Evolutionary conservation across 352 stramenopile species (phyloP), one percentile per base, ranked within the genome.

Genomic region (Phytophthora citricola): DNA sequence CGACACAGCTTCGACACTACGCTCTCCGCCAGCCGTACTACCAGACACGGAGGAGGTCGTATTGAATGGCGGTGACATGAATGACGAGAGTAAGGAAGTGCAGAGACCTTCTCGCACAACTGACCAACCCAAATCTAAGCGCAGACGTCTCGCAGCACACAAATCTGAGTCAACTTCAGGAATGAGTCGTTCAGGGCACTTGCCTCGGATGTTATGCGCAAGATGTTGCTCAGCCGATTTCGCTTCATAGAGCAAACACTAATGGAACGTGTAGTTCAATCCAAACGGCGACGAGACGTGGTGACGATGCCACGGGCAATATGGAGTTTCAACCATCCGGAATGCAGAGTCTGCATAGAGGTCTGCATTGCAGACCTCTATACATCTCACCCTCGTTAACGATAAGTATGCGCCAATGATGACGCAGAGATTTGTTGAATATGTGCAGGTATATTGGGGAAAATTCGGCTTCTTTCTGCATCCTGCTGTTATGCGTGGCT

Each of bases 391-490:
- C 6, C 20, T 58, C n/a, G 12, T 48, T 4, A 58, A 58, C 36
- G 34, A 32, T 58, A 47, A 58, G 34, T 58, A 58, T 11, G 38
- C 51, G 38, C 27, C 12, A 26, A 38, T 58, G 36, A 58, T 22
- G 6, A 22, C 38, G 24, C 51, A 58, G 10, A 24, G 11, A 5
- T 57, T 64, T 63, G 34, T 63, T 9, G 45, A 56, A 24, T 55
- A 36, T 44, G 46, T 50, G 3, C 56, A 64, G 56, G 36, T 57
- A 5, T 20, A 20, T 20, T 20, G 17, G 17, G 17, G 17, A 20
- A 20, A 20, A 20, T 20, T 20, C 17, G 17, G 17, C 17, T 20
- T 20, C 17, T 20, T 0, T 20, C 17, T 0, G 17, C 17, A 20
- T 20, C 17, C 17, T 20, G 17, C 17, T 20, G 17, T 20, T 20